Base-by-base conservation (phyloP, 805 yeast species). In the Candida anglica region DNA sequence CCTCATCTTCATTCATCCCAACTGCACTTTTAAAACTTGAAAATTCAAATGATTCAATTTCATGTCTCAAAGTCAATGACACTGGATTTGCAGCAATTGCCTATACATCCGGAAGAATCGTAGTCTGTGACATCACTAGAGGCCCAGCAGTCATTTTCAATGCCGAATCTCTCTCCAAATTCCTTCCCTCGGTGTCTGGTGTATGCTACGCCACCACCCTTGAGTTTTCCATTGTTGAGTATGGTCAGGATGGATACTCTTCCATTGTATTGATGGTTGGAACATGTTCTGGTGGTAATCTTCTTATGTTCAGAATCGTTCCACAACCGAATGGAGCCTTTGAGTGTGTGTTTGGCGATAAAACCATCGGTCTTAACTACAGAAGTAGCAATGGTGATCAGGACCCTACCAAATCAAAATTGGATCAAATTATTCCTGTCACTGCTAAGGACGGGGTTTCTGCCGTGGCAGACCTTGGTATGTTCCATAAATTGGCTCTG, bases 71-170 rank as follows among this genome's bases (percentile, higher is more conserved):
- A 35, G 74, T 84, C 54, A 80, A 89, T 40, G 73, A 81, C 42
- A 68, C 87, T 31, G 96, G 96, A 0, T 89, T 93, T 61, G 85
- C 83, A 6, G 93, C 84, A 0, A 65, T 86, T 27, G 95, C 85
- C 1, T 87, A 83, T 53, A 72, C 71, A 29, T 71, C 79, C 10
- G 97, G 98, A n/a, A 69, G 77, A 22, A 41, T 91, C 13, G 58
- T 81, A 2, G 78, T 91, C 0, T 62, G 89, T 38, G 97, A 91
- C 58, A 51, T 63, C 15, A 67, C 85, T 36, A 69, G 96, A 38
- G 85, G 85, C 2, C 89, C 89, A 0, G 87, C 86, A 0, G 58
- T 80, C 5, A 80, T 84, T 18, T 65, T 61, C 39, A 66, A 71
- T 32, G 66, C 62, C 7, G 59, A 49, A 5, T 39, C 46, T 3